These are phyloP conservation scores for Chaetothyriales sp. DNA, from an alignment of 2,329 filamentous ascomycete species.

Conservation along the genomic window DNA sequence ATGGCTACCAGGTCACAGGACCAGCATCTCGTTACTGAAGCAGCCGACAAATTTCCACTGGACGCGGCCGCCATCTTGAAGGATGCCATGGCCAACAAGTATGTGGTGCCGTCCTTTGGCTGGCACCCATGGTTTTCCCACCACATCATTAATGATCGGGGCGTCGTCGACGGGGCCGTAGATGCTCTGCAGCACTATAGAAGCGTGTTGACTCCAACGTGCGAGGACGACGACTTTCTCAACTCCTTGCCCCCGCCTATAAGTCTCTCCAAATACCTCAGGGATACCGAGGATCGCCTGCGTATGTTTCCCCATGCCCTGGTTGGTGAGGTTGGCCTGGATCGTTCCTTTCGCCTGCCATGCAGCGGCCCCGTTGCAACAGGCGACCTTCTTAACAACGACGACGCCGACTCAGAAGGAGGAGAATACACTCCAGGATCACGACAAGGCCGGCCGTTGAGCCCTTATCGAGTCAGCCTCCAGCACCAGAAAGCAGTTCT, in stretches of 20 bases:
- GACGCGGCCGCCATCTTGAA: conserved; percentile 1
- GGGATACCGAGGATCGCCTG: conserved; percentile 36
- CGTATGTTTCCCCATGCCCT: conserved; percentile 40
- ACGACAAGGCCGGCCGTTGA: conserved; percentile 44
- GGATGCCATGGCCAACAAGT: conserved; percentile 22
- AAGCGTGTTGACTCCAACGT: conserved; percentile 36
- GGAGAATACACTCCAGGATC: conserved; percentile 42
- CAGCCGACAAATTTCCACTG: conserved; percentile 26
- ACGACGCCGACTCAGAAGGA: conserved; percentile 6
- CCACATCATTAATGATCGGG: conserved; percentile 39
- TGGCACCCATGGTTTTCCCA: conserved; percentile 59
- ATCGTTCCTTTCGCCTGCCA: conserved; percentile 48
- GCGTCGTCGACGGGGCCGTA: conserved; percentile 7
- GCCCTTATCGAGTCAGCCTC: conserved; percentile 43
- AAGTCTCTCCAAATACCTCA: conserved; percentile 39
- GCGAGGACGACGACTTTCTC: conserved; percentile 37
- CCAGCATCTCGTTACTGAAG: conserved; percentile 43
- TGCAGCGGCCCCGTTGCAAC: conserved; percentile 31
- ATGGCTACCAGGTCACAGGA: conserved; percentile 52
- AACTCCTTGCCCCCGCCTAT: conserved; percentile 39
- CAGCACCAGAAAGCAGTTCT: conserved; percentile 46
- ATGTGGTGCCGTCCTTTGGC: conserved; percentile 48
- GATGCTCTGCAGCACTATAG: conserved; percentile 39
- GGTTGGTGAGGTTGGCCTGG: conserved; percentile 50
- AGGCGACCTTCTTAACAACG: conserved; percentile 22